Base-by-base conservation (phyloP, 2,329 filamentous ascomycete genomes). In the Diaporthe velutina region DNA sequence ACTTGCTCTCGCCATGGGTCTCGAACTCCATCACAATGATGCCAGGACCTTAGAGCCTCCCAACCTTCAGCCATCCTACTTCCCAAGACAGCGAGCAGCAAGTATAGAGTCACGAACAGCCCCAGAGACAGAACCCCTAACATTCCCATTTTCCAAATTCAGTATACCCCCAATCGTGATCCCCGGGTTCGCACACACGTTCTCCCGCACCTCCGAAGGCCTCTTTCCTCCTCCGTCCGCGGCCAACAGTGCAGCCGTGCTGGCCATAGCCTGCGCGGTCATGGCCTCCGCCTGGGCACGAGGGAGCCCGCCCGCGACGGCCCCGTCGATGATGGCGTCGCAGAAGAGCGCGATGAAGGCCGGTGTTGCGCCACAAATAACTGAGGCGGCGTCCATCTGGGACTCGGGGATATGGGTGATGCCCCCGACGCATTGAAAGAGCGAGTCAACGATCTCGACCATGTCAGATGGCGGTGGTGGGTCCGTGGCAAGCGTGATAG, bases 211-310 rank as follows among this genome's bases (percentile, higher is more conserved):
- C 25, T 17, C 25, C 2, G 52, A 54, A 4, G 52, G 52, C 25
- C 6, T 28, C 25, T 30, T 54, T 12, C n/a, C 9, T 3, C 50
- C n/a, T 2, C 25, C 25, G 10, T 30, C 25, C 25, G 4, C 13
- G 8, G 4, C 1, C 52, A 19, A 7, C 52, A 54, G n/a, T n/a
- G n/a, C n/a, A 19, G 5, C 3, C 30, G 1, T 5, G 2, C 1
- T 12, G 17, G 28, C 54, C 12, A 54, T 1, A 2, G 52, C 25
- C 4, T 30, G 12, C 25, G 25, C 25, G 25, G 52, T 30, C 52
- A 54, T 35, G 15, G 30, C 15, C 54, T 57, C 28, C 17, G 30
- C 54, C 54, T 35, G 28, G 15, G 8, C 15, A 22, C 30, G 28
- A 3, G 1, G 7, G 15, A 57, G 54, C 3, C 54, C 54, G 30